Base-by-base conservation (phyloP, 192 early-diverging fungal species). In the Linnemannia exigua region DNA sequence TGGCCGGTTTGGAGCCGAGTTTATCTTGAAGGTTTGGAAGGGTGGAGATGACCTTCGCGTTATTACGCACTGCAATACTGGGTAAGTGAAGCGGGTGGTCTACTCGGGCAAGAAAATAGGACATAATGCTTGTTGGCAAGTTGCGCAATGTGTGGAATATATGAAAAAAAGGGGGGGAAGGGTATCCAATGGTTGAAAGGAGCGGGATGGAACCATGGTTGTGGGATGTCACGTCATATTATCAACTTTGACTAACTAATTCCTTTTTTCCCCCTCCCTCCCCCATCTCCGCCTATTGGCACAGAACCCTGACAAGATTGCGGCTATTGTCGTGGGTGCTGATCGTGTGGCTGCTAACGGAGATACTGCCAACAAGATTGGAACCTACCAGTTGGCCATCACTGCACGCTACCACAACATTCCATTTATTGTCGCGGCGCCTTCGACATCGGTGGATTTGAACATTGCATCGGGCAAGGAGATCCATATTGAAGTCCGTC, bases 321-420 rank as follows among this genome's bases (percentile, higher is more conserved):
- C 91, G 2, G 99, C 97, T 41, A 95, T 99, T 48, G 91, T 99
- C 44, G 98, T 99, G 3, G 98, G 98, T 47, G 98, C 98, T 0
- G 98, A 99, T 76, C 94, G 98, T 70, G 97, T 99, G 3, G 96
- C 98, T 11, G 93, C 93, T 14, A 99, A 99, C 83, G 98, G 98
- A 58, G 98, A 99, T 79, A 99, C 98, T 0, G 97, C 98, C 38
- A 99, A 99, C 89, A 99, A 99, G 87, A 99, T 99, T 75, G 98
- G 98, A 19, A 99, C 98, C 9, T 99, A 99, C 76, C 98, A 99
- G 82, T 88, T 99, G 67, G 98, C 98, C 31, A 97, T 99, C 76
- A 90, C 95, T 12, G 98, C 98, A 15, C 91, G 90, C 61, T 92
- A 93, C 87, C 97, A 99, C 83, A 90, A 90, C 22, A 91, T 97